Conservation (phyloP, 148 eudicot genomes). For the Chenopodium berlandieri region DNA sequence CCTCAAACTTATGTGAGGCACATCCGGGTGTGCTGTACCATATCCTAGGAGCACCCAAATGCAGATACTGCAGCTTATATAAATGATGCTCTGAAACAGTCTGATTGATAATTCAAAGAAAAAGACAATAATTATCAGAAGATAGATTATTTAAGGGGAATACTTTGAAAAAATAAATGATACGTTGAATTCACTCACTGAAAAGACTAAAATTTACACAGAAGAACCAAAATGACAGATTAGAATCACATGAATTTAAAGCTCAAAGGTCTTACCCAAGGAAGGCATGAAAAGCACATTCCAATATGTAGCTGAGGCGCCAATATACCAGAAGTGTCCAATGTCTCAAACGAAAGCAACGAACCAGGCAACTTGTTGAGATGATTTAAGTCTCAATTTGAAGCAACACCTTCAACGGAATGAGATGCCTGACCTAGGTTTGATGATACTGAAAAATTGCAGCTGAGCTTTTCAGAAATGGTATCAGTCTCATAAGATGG, state of each 20-base stretch:
- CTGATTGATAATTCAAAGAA: slow-evolving; percentile 33
- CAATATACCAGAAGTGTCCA: slow-evolving; percentile 33
- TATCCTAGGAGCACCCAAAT: slow-evolving; percentile 65
- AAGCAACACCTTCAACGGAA: slow-evolving; percentile 33
- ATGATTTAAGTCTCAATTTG: slow-evolving; percentile 69
- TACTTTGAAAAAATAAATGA: background rate
- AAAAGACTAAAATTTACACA: background rate
- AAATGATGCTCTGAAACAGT: slow-evolving; percentile 62
- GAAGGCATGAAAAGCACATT: slow-evolving; percentile 80
- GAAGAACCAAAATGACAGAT: background rate
- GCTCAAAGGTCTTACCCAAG: slow-evolving; percentile 67
- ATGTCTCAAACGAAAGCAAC: slow-evolving; percentile 62
- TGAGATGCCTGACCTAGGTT: slow-evolving; percentile 26
- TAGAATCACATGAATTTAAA: background rate
- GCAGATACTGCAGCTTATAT: slow-evolving; percentile 61
- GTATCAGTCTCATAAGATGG: slow-evolving; percentile 43
- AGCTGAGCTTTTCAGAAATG: slow-evolving; percentile 29
- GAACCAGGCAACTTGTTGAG: slow-evolving; percentile 60
- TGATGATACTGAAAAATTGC: slow-evolving; percentile 33
- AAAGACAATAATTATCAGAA: background rate
- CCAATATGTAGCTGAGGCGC: slow-evolving; percentile 63
- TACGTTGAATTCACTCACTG: background rate
- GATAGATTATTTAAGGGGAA: background rate
- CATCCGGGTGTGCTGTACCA: slow-evolving; percentile 68
- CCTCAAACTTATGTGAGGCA: slow-evolving; percentile 49